phyloP scores from a whole-genome alignment of 345 rosid genomes.

The Moricandia arvensis region DNA sequence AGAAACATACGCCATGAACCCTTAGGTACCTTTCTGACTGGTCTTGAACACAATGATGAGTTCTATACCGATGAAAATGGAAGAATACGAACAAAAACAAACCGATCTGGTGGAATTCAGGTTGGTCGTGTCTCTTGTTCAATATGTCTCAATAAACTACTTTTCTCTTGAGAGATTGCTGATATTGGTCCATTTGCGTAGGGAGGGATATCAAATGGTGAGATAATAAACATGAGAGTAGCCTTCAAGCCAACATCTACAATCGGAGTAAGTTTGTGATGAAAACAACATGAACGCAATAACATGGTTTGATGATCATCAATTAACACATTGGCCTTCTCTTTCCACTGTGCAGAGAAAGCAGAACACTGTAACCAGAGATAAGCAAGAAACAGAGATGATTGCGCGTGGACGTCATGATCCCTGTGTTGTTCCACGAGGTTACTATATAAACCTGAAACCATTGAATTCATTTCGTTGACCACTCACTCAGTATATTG shows the following conservation, averaged over 20 bases:
- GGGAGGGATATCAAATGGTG: constrained; percentile 99
- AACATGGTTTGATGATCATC: not conserved
- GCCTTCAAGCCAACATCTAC: constrained; percentile 99
- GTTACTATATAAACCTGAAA: constrained; percentile 36
- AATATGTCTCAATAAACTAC: not conserved
- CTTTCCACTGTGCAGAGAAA: constrained; percentile 51
- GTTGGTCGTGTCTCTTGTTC: constrained; percentile 30
- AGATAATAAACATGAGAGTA: constrained; percentile 84
- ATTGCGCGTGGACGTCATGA: constrained; percentile 96
- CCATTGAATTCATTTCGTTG: not conserved
- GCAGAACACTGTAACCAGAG: constrained; percentile 84
- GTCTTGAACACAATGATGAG: constrained; percentile 93
- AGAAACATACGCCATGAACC: not conserved
- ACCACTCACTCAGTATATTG: not conserved
- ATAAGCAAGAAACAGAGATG: constrained; percentile 70
- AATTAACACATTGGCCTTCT: not conserved
- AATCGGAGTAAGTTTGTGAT: constrained; percentile 60
- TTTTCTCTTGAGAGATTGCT: constrained; percentile 2
- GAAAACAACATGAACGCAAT: not conserved
- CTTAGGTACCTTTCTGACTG: constrained; percentile 80
- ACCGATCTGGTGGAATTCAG: constrained; percentile 96
- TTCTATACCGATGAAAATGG: constrained; percentile 65
- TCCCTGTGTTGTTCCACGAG: constrained; percentile 97
- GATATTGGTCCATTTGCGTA: constrained; percentile 30
- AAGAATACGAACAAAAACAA: constrained; percentile 84